These are phyloP conservation scores for Eimeria praecox DNA, from an alignment of 169 alveolate species.

Conservation along the genomic window DNA sequence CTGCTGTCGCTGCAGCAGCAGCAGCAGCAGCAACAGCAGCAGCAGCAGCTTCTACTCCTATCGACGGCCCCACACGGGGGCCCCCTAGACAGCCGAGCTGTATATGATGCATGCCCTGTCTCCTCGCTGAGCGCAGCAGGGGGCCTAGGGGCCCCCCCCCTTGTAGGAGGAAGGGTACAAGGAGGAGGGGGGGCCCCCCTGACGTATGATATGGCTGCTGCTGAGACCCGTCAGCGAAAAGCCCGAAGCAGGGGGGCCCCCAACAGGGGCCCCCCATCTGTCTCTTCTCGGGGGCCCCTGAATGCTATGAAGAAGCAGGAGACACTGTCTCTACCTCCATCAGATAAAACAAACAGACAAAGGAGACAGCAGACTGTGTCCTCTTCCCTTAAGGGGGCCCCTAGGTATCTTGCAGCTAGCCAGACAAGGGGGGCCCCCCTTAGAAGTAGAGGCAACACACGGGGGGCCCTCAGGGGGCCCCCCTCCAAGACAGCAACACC, in stretches of 20 bases:
- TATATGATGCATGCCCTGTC: no score
- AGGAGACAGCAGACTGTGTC: background rate
- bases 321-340: background rate
- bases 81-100: background rate
- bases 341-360: background rate
- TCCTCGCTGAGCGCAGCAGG: no score
- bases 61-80: background rate
- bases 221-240: background rate
- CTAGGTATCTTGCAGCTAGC: background rate
- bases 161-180: no score
- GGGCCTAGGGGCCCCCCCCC: no score
- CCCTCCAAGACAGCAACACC: background rate
- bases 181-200: no score
- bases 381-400: background rate
- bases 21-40: slow-evolving; percentile 27
- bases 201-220: background rate
- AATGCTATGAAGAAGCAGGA: background rate
- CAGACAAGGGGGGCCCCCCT: background rate
- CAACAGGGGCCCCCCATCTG: background rate
- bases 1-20: slow-evolving; percentile 27
- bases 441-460: background rate
- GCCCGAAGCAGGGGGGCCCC: background rate
- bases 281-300: background rate
- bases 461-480: slow-evolving; percentile 7
- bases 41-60: background rate